Evolutionary conservation across 2,329 filamentous ascomycete genomes (phyloP), one percentile per base, ranked within the genome.

Genomic region (Fusarium veterinarium): DNA sequence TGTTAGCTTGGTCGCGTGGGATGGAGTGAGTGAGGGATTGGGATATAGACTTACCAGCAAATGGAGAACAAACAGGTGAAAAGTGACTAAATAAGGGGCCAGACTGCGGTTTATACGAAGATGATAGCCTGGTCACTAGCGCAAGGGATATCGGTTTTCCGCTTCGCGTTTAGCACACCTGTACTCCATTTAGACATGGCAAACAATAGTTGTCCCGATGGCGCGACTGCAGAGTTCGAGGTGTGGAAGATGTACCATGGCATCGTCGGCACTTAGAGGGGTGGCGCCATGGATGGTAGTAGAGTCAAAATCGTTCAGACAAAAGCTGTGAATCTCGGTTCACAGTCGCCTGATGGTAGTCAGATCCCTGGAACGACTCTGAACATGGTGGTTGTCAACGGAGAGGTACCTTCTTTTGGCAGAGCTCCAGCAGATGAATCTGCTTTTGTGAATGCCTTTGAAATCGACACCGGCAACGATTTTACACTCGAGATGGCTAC

Each of bases 291-390:
- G 13, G 49, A 52, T 9, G 33, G 33, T 0, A 2, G 3, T 5
- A 25, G 10, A 20, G 48, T 8, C 4, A 6, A 5, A 2, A 8
- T 37, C 23, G 1, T 17, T 3, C 48, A 37, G 23, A 2, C 7
- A 0, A 20, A 14, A 17, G 5, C n/a, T 10, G 23, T 52, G 12
- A 28, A 2, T 1, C 48, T 52, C 14, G 33, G 33, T 2, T 6
- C 49, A 5, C 8, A 8, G 33, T 14, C 31, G 2, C 5, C 5
- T 4, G 49, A 52, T 5, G 33, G 17, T 1, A 16, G 33, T 4
- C 17, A 16, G 13, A 38, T 28, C 1, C 33, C 31, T 3, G 56
- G 42, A 6, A 49, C 56, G 4, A 38, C 42, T 20, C 42, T 58
- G 9, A 58, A 14, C 4, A 19, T 30, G 41, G 31, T 35, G 1